Base-by-base conservation (phyloP, 2,329 filamentous ascomycete genomes). In the Penicillium nordicum region DNA sequence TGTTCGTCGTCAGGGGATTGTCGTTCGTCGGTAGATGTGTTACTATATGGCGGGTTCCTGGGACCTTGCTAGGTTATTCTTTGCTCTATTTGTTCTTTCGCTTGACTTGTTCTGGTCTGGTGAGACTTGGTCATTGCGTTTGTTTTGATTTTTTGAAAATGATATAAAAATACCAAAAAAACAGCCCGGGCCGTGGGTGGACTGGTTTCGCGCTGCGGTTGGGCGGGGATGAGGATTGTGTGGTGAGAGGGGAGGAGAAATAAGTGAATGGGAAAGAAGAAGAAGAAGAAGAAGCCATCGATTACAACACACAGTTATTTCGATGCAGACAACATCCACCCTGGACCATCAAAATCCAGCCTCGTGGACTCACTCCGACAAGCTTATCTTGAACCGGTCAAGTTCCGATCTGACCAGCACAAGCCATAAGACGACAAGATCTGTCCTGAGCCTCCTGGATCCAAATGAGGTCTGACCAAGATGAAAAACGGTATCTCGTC, bases 1-100 rank as follows among this genome's bases (percentile, higher is more conserved):
- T 53, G 69, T 68, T 34, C 67, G 70, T 43, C 71, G 72, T 49
- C 70, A 75, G 62, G 69, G 73, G 38, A 74, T 75, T 53, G 70
- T 75, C 56, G 72, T 75, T 43, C 70, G 73, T 53, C 68, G 73
- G 47, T 76, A 73, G 64, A 65, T 53, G 41, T 18, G 16, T 21
- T 29, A 21, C 16, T 29, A 12, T 38, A 6, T 16, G 23, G 36
- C 42, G 5, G 41, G 11, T 41, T 41, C 30, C 29, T 43, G 29
- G 25, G 30, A 32, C 18, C 42, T 49, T 41, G 38, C 37, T 27
- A 30, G n/a, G 41, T 25, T 30, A 6, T 27, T 42, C 21, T 21
- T 44, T 27, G 10, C 30, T 51, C n/a, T 4, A 25, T 55, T 40
- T 47, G 32, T 48, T 37, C 44, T 38, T 40, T 21, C 45, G 53